phyloP scores from a whole-genome alignment of 208 protist species.

The Crithidia mellificae region DNA sequence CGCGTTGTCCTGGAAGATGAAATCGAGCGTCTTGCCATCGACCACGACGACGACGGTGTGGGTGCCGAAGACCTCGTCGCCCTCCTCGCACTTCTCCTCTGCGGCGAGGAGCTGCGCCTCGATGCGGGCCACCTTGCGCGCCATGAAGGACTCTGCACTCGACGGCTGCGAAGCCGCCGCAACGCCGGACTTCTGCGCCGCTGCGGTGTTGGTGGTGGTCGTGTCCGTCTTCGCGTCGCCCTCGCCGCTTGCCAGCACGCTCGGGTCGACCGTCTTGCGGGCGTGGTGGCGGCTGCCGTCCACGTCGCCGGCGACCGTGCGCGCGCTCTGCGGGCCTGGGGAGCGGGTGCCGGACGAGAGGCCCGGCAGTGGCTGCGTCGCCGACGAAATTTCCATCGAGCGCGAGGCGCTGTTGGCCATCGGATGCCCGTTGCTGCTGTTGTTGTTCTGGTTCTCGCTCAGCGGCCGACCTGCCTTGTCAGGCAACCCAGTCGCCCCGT shows the following conservation, averaged over 20 bases:
- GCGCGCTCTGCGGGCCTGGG: conserved; percentile 6
- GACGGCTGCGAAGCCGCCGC: too few species aligned
- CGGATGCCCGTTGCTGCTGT: neutral
- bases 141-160: conserved; percentile 1
- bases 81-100: conserved; percentile 29
- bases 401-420: neutral
- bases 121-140: conserved; percentile 26
- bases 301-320: neutral
- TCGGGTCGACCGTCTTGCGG: neutral
- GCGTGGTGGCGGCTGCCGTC: neutral
- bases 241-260: neutral
- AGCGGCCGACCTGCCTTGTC: neutral
- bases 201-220: neutral
- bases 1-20: conserved; percentile 55
- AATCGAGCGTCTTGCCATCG: conserved; percentile 75
- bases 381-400: conserved; percentile 4
- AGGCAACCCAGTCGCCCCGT: too few species aligned
- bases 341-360: conserved; percentile 16
- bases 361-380: conserved; percentile 12
- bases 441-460: neutral
- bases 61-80: conserved; percentile 11
- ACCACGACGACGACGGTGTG: conserved; percentile 67
- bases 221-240: neutral
- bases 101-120: conserved; percentile 38
- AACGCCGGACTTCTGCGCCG: too few species aligned